A percentile compares a stretch with the other conserved stretches of the same genome.
Conservation (phyloP, 2,329 filamentous ascomycete species). For the Penicillium sp. region DNA sequence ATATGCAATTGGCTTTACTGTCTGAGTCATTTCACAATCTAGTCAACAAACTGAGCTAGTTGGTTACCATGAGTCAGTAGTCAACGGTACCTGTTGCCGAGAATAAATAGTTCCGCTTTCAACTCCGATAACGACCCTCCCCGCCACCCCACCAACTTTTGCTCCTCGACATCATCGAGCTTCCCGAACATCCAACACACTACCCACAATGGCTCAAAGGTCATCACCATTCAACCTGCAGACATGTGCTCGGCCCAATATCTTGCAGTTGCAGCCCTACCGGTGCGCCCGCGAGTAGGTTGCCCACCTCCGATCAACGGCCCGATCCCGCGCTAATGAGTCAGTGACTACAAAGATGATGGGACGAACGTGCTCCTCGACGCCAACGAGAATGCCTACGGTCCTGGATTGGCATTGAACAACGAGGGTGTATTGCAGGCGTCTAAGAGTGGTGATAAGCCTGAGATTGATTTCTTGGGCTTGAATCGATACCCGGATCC, state of each 20-base stretch:
- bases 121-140: slow-evolving; percentile 20
- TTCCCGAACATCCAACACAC: neutral
- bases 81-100: neutral
- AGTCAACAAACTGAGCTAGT: too few relatives aligned
- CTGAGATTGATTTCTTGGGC: slow-evolving; percentile 74
- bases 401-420: slow-evolving; percentile 70
- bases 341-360: slow-evolving; percentile 97
- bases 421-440: slow-evolving; percentile 54
- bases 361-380: slow-evolving; percentile 94
- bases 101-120: slow-evolving; percentile 16
- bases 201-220: slow-evolving; percentile 41
- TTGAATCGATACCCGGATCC: slow-evolving; percentile 96
- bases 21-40: slow-evolving; percentile 7
- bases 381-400: slow-evolving; percentile 96
- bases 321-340: slow-evolving; percentile 30
- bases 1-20: neutral
- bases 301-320: slow-evolving; percentile 14
- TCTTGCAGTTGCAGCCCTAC: slow-evolving; percentile 75
- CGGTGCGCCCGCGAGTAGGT: slow-evolving; percentile 79
- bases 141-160: slow-evolving; percentile 28
- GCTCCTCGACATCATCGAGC: slow-evolving; percentile 14
- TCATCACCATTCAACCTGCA: slow-evolving; percentile 69
- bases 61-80: slow-evolving; percentile 1
- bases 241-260: slow-evolving; percentile 76
- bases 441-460: slow-evolving; percentile 49